Evolutionary conservation across 768 basidiomycete genomes (phyloP).

Genomic region (Collybia sordida): DNA sequence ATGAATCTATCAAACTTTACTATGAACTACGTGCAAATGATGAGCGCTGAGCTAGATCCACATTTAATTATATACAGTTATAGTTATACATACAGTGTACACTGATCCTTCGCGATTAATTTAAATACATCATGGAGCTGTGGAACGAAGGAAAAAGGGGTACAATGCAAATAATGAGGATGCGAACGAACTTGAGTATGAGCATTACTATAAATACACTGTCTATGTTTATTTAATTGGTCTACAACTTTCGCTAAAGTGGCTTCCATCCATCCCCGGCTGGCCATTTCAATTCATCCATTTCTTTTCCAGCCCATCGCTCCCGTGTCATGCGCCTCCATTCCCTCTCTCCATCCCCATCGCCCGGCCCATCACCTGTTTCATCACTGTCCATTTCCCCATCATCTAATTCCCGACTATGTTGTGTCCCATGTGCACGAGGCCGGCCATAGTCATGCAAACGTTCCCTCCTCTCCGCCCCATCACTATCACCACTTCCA

Average conservation of each 20-base stretch:
- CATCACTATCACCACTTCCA: conserved; percentile 5
- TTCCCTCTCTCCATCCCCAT: conserved; percentile 16
- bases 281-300: conserved; percentile 63
- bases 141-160: no score
- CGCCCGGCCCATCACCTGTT: conserved; percentile 9
- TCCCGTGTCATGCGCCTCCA: conserved; percentile 11
- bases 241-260: neutral
- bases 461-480: conserved; percentile 8
- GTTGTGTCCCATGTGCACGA: conserved; percentile 54
- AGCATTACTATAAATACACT: no score
- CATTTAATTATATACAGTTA: no score
- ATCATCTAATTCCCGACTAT: conserved; percentile 24
- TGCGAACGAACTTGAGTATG: no score
- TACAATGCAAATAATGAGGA: no score
- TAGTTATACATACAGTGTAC: no score
- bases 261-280: conserved; percentile 38
- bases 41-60: no score
- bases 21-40: no score
- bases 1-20: no score
- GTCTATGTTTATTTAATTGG: no score
- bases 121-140: no score
- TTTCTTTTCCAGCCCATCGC: conserved; percentile 24
- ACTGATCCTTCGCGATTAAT: no score
- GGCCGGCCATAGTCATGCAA: conserved; percentile 58
- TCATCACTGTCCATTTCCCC: conserved; percentile 6